Evolutionary conservation across 495 filamentous ascomycete genomes (phyloP).

Genomic region (Hypomontagnella submonticulosa): DNA sequence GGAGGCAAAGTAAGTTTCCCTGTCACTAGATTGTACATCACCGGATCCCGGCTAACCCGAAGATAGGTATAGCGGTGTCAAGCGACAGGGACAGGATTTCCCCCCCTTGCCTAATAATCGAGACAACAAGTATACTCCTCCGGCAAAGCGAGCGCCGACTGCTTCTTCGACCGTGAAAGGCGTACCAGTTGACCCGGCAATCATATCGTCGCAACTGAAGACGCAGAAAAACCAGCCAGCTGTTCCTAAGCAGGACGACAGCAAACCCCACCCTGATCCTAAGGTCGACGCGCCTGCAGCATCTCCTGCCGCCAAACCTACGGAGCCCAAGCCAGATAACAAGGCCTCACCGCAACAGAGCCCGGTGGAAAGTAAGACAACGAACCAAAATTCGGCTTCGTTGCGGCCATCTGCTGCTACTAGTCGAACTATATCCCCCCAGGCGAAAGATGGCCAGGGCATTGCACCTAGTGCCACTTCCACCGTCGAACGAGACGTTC

Average conservation of each 20-base stretch:
- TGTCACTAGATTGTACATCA: background rate
- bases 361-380: slow-evolving; percentile 45
- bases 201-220: slow-evolving; percentile 80
- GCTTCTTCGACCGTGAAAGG: slow-evolving; percentile 76
- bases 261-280: slow-evolving; percentile 47
- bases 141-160: slow-evolving; percentile 81
- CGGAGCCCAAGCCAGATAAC: slow-evolving; percentile 37
- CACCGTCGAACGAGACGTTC: slow-evolving; percentile 81
- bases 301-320: slow-evolving; percentile 41
- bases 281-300: slow-evolving; percentile 46
- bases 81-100: slow-evolving; percentile 76
- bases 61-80: slow-evolving; percentile 88
- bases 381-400: slow-evolving; percentile 45
- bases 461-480: slow-evolving; percentile 70
- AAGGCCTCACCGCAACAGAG: slow-evolving; percentile 50
- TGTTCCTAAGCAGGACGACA: slow-evolving; percentile 56
- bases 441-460: slow-evolving; percentile 51
- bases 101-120: slow-evolving; percentile 65
- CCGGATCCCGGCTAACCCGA: slow-evolving; percentile 46
- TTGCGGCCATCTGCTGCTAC: slow-evolving; percentile 49
- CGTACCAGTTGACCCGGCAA: slow-evolving; percentile 81
- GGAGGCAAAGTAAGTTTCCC: slow-evolving; percentile 82
- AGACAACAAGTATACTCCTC: slow-evolving; percentile 89
- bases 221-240: slow-evolving; percentile 55
- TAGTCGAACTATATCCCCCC: slow-evolving; percentile 53